Base-by-base conservation (phyloP, 2,329 filamentous ascomycete species). In the Eutypa lata region DNA sequence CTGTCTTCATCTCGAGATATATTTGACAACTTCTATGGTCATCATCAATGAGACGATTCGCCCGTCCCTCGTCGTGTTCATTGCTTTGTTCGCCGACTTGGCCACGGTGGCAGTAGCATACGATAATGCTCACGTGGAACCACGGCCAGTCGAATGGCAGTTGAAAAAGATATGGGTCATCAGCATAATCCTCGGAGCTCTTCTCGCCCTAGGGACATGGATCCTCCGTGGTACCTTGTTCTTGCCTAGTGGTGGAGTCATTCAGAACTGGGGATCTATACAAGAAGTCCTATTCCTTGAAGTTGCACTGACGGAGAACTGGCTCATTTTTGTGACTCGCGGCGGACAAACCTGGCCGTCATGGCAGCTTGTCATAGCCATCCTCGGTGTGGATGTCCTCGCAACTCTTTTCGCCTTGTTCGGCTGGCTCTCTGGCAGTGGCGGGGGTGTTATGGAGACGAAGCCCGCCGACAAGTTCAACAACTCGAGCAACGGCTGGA, bases 81-180 rank as follows among this genome's bases (percentile, higher is more conserved):
- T 91, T 60, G 88, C 88, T 56, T 78, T 91, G 26, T 91, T 91
- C 73, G 88, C 88, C 61, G 88, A 91, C 80, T 75, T 91, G 73
- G 88, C 88, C 56, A 91, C 88, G 57, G 88, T 91, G 60, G 88
- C 88, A 55, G 84, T 90, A 53, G 88, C 88, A 47, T 90, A 90
- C 75, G 88, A 91, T 68, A 90, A 90, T 69, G 88, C 88, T 46
- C 84, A 89, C 75, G 89, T 84, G 64, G 88, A 91, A 67, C 79
- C 79, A 55, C 84, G 87, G 38, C 88, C 88, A 14, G 88, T 90
- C 64, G 87, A 90, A 71, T 91, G 88, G 88, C 88, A 91, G 74
- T 71, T 91, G 59, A 87, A 87, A 59, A 91, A 90, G 80, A 90
- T 90, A 68, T 90, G 87, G 88, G 80, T 90, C 60, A 89, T 91